Conservation (phyloP, 306 rosid genomes). For the Vicia villosa region DNA sequence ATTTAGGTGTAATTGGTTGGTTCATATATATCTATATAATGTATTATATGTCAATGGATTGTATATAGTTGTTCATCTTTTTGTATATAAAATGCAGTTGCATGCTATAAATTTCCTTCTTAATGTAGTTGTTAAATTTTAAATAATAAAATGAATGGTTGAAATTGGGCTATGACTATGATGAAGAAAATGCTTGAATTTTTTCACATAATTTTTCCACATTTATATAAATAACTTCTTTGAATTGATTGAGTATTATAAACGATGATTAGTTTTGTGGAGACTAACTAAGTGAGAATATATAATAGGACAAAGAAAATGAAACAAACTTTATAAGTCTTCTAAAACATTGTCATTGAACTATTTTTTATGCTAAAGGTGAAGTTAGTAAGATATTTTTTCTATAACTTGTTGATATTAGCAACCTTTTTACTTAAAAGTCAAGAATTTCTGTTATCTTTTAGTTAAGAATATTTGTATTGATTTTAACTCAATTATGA, state of each 20-base stretch:
- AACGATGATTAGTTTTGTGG: slow-evolving; percentile 34
- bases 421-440: slow-evolving; percentile 34
- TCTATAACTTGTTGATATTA: slow-evolving; percentile 8
- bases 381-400: slow-evolving; percentile 31
- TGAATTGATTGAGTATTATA: slow-evolving; percentile 29
- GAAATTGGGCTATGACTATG: not conserved
- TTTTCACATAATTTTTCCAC: slow-evolving; percentile 18
- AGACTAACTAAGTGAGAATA: slow-evolving; percentile 29
- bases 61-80: slow-evolving; percentile 24
- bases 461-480: slow-evolving; percentile 45
- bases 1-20: slow-evolving; percentile 17
- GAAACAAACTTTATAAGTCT: slow-evolving; percentile 30
- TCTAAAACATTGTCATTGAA: slow-evolving; percentile 15
- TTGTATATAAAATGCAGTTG: not conserved
- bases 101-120: not conserved
- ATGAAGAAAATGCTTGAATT: slow-evolving; percentile 25
- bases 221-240: not conserved
- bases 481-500: slow-evolving; percentile 22
- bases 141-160: slow-evolving; percentile 17
- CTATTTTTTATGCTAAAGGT: slow-evolving; percentile 33
- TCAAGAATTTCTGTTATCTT: slow-evolving; percentile 45
- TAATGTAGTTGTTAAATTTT: not conserved
- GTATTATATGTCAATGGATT: not conserved
- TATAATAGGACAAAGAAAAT: not conserved
- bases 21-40: slow-evolving; percentile 24